phyloP scores from a whole-genome alignment of 2,329 filamentous ascomycete genomes.

The Lachnellula occidentalis region DNA sequence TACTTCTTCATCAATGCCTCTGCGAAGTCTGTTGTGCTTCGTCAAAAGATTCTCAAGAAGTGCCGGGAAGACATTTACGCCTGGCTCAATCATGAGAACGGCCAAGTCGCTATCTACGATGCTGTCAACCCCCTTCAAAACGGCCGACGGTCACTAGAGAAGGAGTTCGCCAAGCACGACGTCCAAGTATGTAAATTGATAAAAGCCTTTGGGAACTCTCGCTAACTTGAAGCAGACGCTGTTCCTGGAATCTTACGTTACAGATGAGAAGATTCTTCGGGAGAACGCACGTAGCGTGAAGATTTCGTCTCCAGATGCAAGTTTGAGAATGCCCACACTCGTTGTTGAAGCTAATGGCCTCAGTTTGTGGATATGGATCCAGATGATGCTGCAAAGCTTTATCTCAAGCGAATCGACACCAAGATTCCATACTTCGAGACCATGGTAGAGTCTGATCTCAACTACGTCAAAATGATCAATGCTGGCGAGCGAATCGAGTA shows the following conservation, averaged over 20 bases:
- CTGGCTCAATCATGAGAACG: conserved; percentile 95
- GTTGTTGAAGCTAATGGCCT: conserved; percentile 11
- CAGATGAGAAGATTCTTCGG: conserved; percentile 86
- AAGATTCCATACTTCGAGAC: conserved; percentile 96
- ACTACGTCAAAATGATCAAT: conserved; percentile 99
- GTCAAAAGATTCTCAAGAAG: conserved; percentile 96
- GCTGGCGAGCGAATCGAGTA: conserved; percentile 89
- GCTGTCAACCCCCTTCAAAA: conserved; percentile 88
- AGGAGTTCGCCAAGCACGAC: conserved; percentile 96
- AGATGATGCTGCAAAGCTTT: conserved; percentile 86
- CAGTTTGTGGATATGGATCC: conserved; percentile 88
- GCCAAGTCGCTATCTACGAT: conserved; percentile 97
- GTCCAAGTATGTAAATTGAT: conserved; percentile 58
- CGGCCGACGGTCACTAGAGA: conserved; percentile 77
- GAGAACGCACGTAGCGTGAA: conserved; percentile 98
- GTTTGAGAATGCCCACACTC: conserved; percentile 23
- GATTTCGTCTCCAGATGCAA: conserved; percentile 90
- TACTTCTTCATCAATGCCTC: conserved; percentile 98
- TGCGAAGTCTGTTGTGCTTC: conserved; percentile 82
- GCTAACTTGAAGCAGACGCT: conserved; percentile 57
- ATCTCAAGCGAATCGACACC: conserved; percentile 81
- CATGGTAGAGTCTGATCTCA: conserved; percentile 89
- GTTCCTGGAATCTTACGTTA: conserved; percentile 94
- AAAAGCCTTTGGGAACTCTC: not conserved
- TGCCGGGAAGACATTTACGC: conserved; percentile 96